Evolutionary conservation across 2,329 filamentous ascomycete species (phyloP).

Genomic region (Pseudopyricularia cyperi): DNA sequence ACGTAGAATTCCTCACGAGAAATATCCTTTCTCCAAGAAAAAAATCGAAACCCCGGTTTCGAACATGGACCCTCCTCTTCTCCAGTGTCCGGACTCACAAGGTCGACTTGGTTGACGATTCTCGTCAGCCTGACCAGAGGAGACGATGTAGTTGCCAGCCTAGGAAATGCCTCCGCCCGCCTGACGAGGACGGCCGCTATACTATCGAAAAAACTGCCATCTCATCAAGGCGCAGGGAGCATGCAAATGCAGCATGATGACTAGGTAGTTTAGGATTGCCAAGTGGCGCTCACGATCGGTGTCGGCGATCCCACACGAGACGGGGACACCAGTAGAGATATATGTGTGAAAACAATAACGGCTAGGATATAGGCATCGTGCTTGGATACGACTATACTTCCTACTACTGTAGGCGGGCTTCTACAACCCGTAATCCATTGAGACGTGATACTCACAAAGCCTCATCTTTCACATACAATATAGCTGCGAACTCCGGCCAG

Average conservation of each 20-base stretch:
- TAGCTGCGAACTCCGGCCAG: slow-evolving; percentile 33
- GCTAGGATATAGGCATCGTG: slow-evolving; percentile 48
- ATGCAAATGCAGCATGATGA: background rate
- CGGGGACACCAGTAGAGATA: slow-evolving; percentile 47
- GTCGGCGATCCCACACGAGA: slow-evolving; percentile 43
- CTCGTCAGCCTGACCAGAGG: slow-evolving; percentile 10
- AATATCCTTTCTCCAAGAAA: background rate
- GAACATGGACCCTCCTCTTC: background rate
- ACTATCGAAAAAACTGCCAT: slow-evolving; percentile 19
- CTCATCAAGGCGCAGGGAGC: slow-evolving; percentile 22
- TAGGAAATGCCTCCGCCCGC: slow-evolving; percentile 8
- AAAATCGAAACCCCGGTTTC: background rate
- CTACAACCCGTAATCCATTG: background rate
- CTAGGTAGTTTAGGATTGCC: too few relatives aligned
- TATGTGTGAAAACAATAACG: slow-evolving; percentile 49
- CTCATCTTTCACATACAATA: background rate
- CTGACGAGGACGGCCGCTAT: slow-evolving; percentile 19
- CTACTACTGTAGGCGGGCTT: slow-evolving; percentile 33
- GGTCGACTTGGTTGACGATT: slow-evolving; percentile 9
- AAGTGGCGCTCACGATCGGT: background rate
- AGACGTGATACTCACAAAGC: background rate
- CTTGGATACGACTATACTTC: slow-evolving; percentile 49
- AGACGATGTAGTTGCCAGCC: slow-evolving; percentile 2
- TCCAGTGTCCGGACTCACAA: slow-evolving; percentile 4
- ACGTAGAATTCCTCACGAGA: too few relatives aligned